Base-by-base conservation (phyloP, 1,284 basidiomycete genomes). In the Cystobasidium slooffiae region DNA sequence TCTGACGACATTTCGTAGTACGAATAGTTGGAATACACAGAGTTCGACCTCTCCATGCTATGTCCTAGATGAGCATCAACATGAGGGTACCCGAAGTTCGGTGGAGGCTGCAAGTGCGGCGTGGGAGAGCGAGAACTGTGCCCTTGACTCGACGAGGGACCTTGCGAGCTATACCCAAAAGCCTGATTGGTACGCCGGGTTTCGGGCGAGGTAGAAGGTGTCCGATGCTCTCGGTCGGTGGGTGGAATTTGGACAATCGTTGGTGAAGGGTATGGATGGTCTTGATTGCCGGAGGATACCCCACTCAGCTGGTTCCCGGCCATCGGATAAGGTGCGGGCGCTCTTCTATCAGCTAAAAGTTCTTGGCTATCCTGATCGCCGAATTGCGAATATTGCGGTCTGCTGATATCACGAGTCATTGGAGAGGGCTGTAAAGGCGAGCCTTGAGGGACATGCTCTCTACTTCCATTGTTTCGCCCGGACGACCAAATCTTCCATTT, bases 21-120 rank as follows among this genome's bases (percentile, higher is more conserved):
- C 3, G 70, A 73, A 59, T 73, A 73, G 37, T 73, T 66, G 20
- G 70, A 73, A 24, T 66, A 73, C 9, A 73, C 52, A 37, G 70
- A 73, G 7, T 44, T 44, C 14, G 51, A 55, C 14, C 70, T 62
- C 9, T 66, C 62, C 56, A 59, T 41, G 16, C 39, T n/a, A 12
- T 41, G 22, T 24, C 55, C 55, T 16, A 3, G 56, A 41, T 22
- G 39, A 12, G 8, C 22, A 31, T 31, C 31, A 31, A 5, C 31
- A 31, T 31, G 31, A 31, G 31, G 31, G 31, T 31, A 31, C 31
- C 31, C 31, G 31, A 31, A 31, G 31, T 31, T 31, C 31, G 31
- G 31, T 31, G 39, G 39, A 9, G 37, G 56, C 10, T 59, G 37
- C 3, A 59, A n/a, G n/a, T 41, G 39, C 1, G 56, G n/a, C 9